Base-by-base conservation (phyloP, 179 eudicot genomes). In the Drosera spatulata region DNA sequence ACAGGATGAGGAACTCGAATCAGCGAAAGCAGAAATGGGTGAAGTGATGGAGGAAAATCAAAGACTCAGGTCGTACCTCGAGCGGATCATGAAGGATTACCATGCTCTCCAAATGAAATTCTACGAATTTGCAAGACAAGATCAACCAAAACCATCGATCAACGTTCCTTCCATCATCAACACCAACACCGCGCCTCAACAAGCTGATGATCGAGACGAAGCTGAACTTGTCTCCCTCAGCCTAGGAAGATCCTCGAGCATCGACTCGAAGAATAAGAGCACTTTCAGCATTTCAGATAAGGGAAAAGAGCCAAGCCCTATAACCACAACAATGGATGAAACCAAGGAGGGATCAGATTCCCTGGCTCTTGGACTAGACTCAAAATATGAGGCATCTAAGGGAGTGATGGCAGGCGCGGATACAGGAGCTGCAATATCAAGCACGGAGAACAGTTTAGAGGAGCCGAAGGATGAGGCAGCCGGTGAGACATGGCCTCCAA, bases 31-130 rank as follows among this genome's bases (percentile, higher is more conserved):
- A 3, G 80, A 84, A 71, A 80, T 88, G 78, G 80, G 82, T 22
- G 77, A 88, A 57, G 83, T 79, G 39, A 84, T 71, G 62, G 78
- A 86, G 72, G 96, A 88, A 71, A 88, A 88, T 56, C 76, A 82
- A 66, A 80, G 81, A 53, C 78, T 88, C 9, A 83, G 68, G 59
- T 66, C 61, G 65, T 52, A 71, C 69, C 55, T 88, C 41, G 76
- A 76, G 12, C 75, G 53, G 12, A 72, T 82, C 2, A 70, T 78
- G 75, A 82, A 73, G 61, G 86, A 88, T 4, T 88, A 88, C 63
- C 67, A 73, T 59, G 54, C 64, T 56, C 82, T 88, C 39, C 85
- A 86, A 65, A 72, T 59, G 61, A 80, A 80, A 61, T 84, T 76
- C 64, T 55, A 64, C 8, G 77, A 77, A 47, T 63, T 83, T 42